Evolutionary conservation across 352 stramenopile species (phyloP).

Genomic region (Phytophthora megakarya): DNA sequence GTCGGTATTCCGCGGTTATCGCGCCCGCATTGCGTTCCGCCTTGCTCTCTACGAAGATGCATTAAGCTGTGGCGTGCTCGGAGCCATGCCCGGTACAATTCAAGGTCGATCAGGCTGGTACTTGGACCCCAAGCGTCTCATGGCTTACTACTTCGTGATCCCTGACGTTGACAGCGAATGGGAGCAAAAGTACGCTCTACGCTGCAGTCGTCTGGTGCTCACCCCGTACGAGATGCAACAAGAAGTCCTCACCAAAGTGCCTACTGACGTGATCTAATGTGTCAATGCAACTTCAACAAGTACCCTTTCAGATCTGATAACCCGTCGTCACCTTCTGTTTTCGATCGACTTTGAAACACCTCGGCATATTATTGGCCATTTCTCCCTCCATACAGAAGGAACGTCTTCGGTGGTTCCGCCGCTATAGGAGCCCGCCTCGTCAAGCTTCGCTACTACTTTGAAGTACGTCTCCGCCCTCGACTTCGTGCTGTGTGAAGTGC

Average conservation of each 20-base stretch:
- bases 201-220: conserved; percentile 63
- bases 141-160: conserved; percentile 81
- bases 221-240: conserved; percentile 68
- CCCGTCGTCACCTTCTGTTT: conserved; percentile 23
- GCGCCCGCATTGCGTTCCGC: conserved; percentile 54
- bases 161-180: conserved; percentile 57
- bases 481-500: background rate
- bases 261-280: background rate
- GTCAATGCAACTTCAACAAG: conserved; percentile 25
- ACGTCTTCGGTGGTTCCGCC: conserved; percentile 12
- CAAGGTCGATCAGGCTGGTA: conserved; percentile 78
- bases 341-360: conserved; percentile 19
- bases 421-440: conserved; percentile 2
- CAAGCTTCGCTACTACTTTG: too few species aligned
- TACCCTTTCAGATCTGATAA: conserved; percentile 28
- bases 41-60: conserved; percentile 71
- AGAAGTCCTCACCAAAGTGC: conserved; percentile 49
- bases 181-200: conserved; percentile 63
- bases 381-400: conserved; percentile 12
- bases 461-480: background rate
- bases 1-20: conserved; percentile 58
- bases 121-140: conserved; percentile 71
- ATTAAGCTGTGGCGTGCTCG: conserved; percentile 62
- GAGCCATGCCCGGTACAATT: conserved; percentile 68
- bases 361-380: conserved; percentile 14